phyloP scores from a whole-genome alignment of 176 grass and related monocot genomes.

The Triticum urartu region DNA sequence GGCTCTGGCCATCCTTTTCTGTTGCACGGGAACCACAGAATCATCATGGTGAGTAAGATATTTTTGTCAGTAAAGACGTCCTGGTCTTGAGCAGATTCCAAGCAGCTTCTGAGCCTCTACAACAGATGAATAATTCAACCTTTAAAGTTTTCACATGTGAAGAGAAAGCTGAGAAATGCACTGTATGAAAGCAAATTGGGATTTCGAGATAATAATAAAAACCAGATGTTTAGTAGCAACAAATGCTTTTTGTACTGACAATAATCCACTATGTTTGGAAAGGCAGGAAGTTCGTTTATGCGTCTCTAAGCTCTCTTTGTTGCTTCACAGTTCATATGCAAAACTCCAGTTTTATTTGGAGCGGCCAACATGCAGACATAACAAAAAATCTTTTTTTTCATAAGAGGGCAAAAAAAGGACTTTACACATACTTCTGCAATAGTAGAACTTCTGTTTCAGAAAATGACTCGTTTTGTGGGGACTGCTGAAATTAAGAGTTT shows the following conservation, averaged over 20 bases:
- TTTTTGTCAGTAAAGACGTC: no score
- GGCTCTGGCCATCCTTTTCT: no score
- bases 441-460: not conserved
- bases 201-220: not conserved
- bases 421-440: not conserved
- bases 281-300: not conserved
- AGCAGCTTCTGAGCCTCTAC: no score
- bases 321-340: not conserved
- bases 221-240: not conserved
- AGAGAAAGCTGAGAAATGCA: slow-evolving; percentile 38
- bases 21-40: no score
- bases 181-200: not conserved
- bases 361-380: no score
- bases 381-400: no score
- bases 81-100: no score
- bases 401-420: not conserved
- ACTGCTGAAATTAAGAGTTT: not conserved
- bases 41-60: no score
- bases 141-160: not conserved
- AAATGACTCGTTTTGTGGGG: not conserved
- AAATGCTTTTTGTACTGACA: not conserved
- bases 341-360: not conserved
- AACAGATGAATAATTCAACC: no score
- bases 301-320: not conserved
- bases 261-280: not conserved